Conservation (phyloP, 2,329 filamentous ascomycete genomes). For the Sarocladium brachiariae region DNA sequence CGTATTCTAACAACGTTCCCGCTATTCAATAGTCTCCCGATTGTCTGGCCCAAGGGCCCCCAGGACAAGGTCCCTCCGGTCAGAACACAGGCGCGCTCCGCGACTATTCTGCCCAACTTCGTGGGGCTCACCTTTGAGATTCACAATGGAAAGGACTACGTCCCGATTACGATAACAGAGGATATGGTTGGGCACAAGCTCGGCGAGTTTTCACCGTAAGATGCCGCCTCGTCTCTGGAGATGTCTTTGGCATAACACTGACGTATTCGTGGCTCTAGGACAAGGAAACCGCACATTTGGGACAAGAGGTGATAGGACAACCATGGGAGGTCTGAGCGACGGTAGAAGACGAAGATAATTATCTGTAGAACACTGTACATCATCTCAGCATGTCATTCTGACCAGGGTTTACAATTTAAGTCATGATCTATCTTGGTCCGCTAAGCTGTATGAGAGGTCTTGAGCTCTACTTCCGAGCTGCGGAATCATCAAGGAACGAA, state of each 20-base stretch:
- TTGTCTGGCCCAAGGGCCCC: constrained; percentile 49
- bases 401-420: not conserved
- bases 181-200: constrained; percentile 96
- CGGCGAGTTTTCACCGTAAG: constrained; percentile 85
- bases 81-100: constrained; percentile 77
- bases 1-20: not conserved
- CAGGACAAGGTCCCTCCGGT: constrained; percentile 66
- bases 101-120: constrained; percentile 87
- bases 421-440: constrained; percentile 1
- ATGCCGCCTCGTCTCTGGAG: constrained; percentile 18
- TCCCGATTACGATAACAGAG: constrained; percentile 78
- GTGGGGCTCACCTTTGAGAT: constrained; percentile 85
- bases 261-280: constrained; percentile 29
- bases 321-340: not conserved
- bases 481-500: not conserved
- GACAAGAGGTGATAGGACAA: constrained; percentile 19
- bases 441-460: not conserved
- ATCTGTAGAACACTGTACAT: constrained; percentile 1
- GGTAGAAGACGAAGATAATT: not conserved
- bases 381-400: not conserved
- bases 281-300: constrained; percentile 53
- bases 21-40: constrained; percentile 46
- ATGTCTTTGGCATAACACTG: not conserved
- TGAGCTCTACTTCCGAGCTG: not conserved
- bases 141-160: constrained; percentile 84